A percentile compares a stretch with the other conserved stretches of the same genome.
phyloP scores from a whole-genome alignment of 495 filamentous ascomycete species.

The Penicillium crystallinum region DNA sequence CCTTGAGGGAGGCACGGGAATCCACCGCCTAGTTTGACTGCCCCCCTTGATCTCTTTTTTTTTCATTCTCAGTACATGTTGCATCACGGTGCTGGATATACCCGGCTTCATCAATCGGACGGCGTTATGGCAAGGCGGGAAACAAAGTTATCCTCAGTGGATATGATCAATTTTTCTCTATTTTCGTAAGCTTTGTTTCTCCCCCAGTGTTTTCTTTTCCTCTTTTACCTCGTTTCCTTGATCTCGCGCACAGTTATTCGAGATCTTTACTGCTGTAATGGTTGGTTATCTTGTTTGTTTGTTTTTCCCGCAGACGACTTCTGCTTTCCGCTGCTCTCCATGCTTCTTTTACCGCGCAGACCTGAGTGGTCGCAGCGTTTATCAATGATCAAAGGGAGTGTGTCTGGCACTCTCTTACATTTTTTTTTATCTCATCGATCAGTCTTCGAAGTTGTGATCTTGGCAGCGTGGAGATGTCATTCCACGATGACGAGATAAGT shows the following conservation, averaged over 20 bases:
- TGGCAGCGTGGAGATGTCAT: conserved; percentile 5
- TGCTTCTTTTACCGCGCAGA: neutral
- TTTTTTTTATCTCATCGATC: conserved; percentile 5
- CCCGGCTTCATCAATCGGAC: conserved; percentile 46
- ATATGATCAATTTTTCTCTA: conserved; percentile 25
- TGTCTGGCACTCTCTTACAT: neutral
- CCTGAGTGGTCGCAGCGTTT: conserved; percentile 1
- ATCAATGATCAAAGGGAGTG: conserved; percentile 5
- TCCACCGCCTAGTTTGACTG: conserved; percentile 9
- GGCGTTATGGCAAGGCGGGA: conserved; percentile 37
- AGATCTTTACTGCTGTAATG: conserved; percentile 29
- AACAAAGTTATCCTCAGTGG: conserved; percentile 24
- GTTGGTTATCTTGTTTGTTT: conserved; percentile 13
- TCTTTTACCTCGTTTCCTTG: conserved; percentile 3
- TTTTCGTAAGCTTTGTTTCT: conserved; percentile 14
- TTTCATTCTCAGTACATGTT: conserved; percentile 45
- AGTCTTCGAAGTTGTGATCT: neutral
- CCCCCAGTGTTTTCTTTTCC: conserved; percentile 8
- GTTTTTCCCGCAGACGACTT: conserved; percentile 4
- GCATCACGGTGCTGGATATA: conserved; percentile 54
- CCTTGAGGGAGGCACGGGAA: neutral
- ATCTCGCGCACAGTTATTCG: conserved; percentile 9
- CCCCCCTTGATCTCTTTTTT: conserved; percentile 9
- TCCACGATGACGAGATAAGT: conserved; percentile 1
- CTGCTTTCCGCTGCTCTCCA: neutral